Conservation (phyloP, 257 asterid genomes). For the Agastache rugosa region DNA sequence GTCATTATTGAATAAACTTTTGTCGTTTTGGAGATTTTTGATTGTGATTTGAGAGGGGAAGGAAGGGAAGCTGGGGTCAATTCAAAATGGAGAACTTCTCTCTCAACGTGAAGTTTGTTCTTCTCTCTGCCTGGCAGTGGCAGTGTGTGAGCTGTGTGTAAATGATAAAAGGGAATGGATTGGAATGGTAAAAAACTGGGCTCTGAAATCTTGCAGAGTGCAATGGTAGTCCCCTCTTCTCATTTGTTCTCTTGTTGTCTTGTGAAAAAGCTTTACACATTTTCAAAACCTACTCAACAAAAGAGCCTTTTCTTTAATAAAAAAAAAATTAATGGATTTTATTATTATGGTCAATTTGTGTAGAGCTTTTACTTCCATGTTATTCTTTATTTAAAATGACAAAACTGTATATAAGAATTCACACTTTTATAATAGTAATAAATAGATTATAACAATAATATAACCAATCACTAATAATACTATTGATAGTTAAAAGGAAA, state of each 20-base stretch:
- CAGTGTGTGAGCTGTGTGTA: conserved; percentile 20
- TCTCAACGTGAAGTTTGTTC: conserved; percentile 18
- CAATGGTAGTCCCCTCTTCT: conserved; percentile 42
- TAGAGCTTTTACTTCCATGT: no score
- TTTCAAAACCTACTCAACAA: neutral
- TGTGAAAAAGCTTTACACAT: conserved; percentile 5
- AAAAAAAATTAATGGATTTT: neutral
- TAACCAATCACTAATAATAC: no score
- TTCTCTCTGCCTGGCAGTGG: neutral
- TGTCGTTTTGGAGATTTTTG: conserved; percentile 36
- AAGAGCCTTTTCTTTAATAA: no score
- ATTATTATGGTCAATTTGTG: no score
- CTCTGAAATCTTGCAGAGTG: conserved; percentile 36
- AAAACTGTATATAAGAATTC: no score
- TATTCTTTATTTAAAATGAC: no score
- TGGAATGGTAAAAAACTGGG: conserved; percentile 10
- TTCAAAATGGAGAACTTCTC: neutral
- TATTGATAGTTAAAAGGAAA: no score
- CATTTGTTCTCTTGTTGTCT: conserved; percentile 34
- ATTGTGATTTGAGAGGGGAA: conserved; percentile 35
- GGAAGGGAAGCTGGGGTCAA: conserved; percentile 29
- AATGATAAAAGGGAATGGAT: conserved; percentile 32
- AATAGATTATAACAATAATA: no score
- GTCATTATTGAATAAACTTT: conserved; percentile 36
- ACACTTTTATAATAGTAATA: no score